Percentiles rank a stretch among this genome's conserved stretches.
These are phyloP conservation scores for Cinnamomum chago DNA, from an alignment of 164 flowering plant species.

Conservation along the genomic window DNA sequence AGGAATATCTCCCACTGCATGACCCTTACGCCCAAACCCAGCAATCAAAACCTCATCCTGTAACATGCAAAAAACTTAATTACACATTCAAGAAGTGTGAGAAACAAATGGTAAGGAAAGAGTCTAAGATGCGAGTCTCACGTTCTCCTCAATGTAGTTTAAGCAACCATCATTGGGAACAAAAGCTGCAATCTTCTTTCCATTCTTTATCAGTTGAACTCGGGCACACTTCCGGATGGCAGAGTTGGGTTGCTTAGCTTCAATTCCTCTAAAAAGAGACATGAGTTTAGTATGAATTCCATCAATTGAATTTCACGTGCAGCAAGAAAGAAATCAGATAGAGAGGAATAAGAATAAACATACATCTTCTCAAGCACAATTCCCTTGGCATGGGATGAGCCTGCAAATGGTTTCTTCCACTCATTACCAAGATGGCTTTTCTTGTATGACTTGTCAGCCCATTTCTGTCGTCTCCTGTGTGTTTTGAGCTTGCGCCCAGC, in stretches of 20 bases:
- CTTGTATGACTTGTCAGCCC: conserved; percentile 62
- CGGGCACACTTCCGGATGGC: conserved; percentile 61
- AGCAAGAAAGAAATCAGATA: not conserved
- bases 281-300: not conserved
- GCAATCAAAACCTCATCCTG: conserved; percentile 68
- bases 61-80: not conserved
- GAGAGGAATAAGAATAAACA: not conserved
- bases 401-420: conserved; percentile 67
- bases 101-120: not conserved
- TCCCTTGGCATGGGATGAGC: conserved; percentile 64
- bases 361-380: conserved; percentile 65
- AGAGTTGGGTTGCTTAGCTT: conserved; percentile 70
- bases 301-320: not conserved
- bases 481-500: conserved; percentile 57
- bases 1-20: conserved; percentile 69
- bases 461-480: conserved; percentile 46
- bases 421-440: conserved; percentile 61
- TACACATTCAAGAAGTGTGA: not conserved
- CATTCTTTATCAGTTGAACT: conserved; percentile 60
- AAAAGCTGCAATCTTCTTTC: conserved; percentile 66
- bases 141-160: conserved; percentile 61
- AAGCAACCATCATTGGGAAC: conserved; percentile 66
- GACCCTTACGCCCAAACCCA: conserved; percentile 61
- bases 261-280: conserved; percentile 44
- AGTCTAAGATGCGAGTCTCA: conserved; percentile 16